Conservation (phyloP, 345 rosid genomes). For the Streptanthus diversifolius region DNA sequence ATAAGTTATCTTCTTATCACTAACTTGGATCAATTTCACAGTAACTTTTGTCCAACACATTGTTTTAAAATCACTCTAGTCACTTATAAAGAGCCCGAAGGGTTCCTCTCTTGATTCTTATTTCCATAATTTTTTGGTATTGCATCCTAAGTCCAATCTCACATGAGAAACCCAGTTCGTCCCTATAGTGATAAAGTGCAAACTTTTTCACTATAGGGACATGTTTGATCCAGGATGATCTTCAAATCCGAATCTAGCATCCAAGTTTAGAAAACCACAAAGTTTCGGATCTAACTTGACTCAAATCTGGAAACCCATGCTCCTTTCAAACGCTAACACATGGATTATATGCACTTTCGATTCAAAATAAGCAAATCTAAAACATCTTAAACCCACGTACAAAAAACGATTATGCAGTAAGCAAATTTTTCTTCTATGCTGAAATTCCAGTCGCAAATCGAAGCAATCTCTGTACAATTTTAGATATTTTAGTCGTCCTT, state of each 20-base stretch:
- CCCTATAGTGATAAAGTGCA: background rate
- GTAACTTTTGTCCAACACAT: background rate
- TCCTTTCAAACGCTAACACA: background rate
- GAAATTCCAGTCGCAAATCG: background rate
- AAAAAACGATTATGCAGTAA: constrained; percentile 9
- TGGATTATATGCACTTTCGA: background rate
- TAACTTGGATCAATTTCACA: background rate
- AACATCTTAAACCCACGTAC: constrained; percentile 7
- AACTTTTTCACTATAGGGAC: background rate
- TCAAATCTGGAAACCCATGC: constrained; percentile 30
- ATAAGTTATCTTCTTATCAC: background rate
- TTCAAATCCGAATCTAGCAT: constrained; percentile 4
- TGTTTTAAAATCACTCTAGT: too few relatives aligned
- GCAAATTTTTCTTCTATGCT: background rate
- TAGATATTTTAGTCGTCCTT: background rate
- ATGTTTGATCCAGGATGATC: background rate
- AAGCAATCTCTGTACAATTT: constrained; percentile 6
- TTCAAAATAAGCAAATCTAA: background rate
- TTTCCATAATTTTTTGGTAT: background rate
- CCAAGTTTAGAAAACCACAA: constrained; percentile 9
- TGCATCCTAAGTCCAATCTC: constrained; percentile 7
- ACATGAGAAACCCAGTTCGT: background rate
- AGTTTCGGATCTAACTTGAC: constrained; percentile 18
- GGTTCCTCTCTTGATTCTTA: background rate
- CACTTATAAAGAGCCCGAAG: background rate